These are phyloP conservation scores for Nidula microcarpa DNA, from an alignment of 768 basidiomycete genomes.

Conservation along the genomic window DNA sequence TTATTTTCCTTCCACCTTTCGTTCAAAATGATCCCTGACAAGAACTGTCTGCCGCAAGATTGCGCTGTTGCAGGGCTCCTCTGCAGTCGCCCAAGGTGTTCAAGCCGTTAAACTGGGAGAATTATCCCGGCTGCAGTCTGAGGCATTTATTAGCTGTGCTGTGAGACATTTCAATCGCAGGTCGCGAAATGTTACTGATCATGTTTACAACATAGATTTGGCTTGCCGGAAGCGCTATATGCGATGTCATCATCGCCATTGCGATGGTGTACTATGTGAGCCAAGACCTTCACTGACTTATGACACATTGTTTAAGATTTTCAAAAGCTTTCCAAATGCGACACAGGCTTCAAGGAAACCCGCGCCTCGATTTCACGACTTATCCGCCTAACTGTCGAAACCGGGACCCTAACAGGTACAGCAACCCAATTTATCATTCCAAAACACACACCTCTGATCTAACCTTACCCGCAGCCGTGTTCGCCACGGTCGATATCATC, in stretches of 20 bases:
- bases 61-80: not conserved
- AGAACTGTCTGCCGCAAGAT: not conserved
- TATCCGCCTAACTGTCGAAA: slow-evolving; percentile 21
- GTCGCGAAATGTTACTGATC: not conserved
- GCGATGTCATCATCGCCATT: slow-evolving; percentile 21
- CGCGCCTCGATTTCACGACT: slow-evolving; percentile 10
- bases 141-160: not conserved
- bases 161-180: not conserved
- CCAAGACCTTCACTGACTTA: slow-evolving; percentile 10
- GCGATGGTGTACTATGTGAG: slow-evolving; percentile 22
- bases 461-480: not conserved
- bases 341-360: not conserved
- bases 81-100: slow-evolving; percentile 1
- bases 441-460: slow-evolving; percentile 8
- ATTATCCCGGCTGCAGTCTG: not conserved
- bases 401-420: slow-evolving; percentile 21
- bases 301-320: not conserved
- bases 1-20: not conserved
- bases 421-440: not conserved
- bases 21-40: not conserved
- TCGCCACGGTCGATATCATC: slow-evolving; percentile 19
- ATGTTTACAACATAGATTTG: slow-evolving; percentile 7
- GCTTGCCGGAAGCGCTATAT: slow-evolving; percentile 14
- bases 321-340: not conserved
- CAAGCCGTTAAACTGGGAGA: not conserved